These are phyloP conservation scores for Ganoderma sinense DNA, from an alignment of 1,284 basidiomycete genomes.

Conservation along the genomic window DNA sequence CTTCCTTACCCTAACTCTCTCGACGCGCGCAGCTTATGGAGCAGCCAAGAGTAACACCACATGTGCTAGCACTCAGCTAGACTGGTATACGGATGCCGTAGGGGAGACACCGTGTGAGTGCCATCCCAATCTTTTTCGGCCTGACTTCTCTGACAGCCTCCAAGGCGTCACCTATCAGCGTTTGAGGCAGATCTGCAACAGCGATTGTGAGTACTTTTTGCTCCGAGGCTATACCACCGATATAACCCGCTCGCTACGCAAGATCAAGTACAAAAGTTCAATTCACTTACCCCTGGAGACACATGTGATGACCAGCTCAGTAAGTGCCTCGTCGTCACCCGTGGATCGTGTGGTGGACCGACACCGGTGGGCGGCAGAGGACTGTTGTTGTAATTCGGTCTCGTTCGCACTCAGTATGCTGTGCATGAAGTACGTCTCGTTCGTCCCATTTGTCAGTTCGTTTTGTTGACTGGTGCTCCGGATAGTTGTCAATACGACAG, in stretches of 20 bases:
- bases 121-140: not conserved
- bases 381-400: constrained; percentile 31
- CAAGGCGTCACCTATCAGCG: constrained; percentile 30
- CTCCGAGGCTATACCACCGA: not conserved
- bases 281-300: constrained; percentile 24
- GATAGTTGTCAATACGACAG: constrained; percentile 28
- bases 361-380: constrained; percentile 8
- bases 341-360: not conserved
- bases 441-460: not conserved
- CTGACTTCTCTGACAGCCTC: not conserved
- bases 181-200: constrained; percentile 30
- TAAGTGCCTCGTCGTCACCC: constrained; percentile 2
- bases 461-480: not conserved
- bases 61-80: constrained; percentile 19
- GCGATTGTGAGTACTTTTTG: constrained; percentile 24
- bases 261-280: constrained; percentile 26
- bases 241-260: not conserved
- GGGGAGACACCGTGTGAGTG: constrained; percentile 28
- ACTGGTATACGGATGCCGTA: constrained; percentile 25
- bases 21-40: not conserved
- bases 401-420: constrained; percentile 33
- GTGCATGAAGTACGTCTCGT: constrained; percentile 30
- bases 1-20: not conserved
- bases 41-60: constrained; percentile 12
- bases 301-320: constrained; percentile 29